These are phyloP conservation scores for Leishmania amazonensis DNA, from an alignment of 208 protist genomes.

Conservation along the genomic window DNA sequence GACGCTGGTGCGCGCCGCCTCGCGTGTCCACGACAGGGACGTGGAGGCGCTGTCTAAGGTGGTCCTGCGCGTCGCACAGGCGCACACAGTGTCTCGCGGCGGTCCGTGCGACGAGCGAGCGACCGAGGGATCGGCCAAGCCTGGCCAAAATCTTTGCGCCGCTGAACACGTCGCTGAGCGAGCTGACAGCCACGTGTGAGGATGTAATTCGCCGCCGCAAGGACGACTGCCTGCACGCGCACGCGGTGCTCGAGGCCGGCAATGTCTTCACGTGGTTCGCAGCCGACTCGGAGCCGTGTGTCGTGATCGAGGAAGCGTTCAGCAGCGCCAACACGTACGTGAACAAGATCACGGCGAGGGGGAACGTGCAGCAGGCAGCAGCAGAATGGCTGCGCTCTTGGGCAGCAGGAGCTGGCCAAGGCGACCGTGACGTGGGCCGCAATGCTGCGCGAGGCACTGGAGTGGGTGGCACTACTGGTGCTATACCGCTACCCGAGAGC, in stretches of 20 bases:
- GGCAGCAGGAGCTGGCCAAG: slow-evolving; percentile 13
- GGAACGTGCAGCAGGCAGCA: slow-evolving; percentile 23
- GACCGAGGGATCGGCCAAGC: slow-evolving; percentile 8
- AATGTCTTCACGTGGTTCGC: slow-evolving; percentile 48
- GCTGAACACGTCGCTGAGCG: slow-evolving; percentile 34
- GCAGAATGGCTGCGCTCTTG: slow-evolving; percentile 11
- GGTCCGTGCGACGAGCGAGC: slow-evolving; percentile 19
- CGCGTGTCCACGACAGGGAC: slow-evolving; percentile 20
- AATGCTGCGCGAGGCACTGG: slow-evolving; percentile 34
- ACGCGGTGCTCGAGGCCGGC: slow-evolving; percentile 36
- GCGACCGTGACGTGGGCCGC: slow-evolving; percentile 33
- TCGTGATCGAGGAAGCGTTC: slow-evolving; percentile 31
- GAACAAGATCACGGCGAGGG: slow-evolving; percentile 37
- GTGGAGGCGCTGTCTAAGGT: slow-evolving; percentile 18
- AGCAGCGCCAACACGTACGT: slow-evolving; percentile 32
- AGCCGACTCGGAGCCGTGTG: slow-evolving; percentile 15
- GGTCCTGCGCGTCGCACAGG: slow-evolving; percentile 26
- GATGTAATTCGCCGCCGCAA: slow-evolving; percentile 18
- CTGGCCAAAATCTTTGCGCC: slow-evolving; percentile 30
- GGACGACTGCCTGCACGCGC: slow-evolving; percentile 29
- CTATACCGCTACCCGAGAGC: slow-evolving; percentile 32
- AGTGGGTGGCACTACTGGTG: slow-evolving; percentile 37
- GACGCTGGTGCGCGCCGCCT: slow-evolving; percentile 21
- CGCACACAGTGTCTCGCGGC: slow-evolving; percentile 26
- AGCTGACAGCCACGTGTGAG: slow-evolving; percentile 28